Base-by-base conservation (phyloP, 768 basidiomycete species). In the Amanita pseudoporphyria region DNA sequence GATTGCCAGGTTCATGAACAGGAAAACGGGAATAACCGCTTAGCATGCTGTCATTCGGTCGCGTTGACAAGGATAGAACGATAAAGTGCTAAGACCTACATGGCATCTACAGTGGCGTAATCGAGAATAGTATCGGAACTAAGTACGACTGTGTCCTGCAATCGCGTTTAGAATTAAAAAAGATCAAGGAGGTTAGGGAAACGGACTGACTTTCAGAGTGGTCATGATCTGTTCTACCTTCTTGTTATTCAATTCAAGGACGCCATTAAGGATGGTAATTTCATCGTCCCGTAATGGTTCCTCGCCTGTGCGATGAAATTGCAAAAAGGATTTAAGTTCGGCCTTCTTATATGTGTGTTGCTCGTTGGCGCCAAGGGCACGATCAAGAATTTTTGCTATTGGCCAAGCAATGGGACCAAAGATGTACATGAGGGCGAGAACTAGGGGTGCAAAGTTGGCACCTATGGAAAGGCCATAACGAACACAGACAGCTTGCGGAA, bases 21-120 rank as follows among this genome's bases (percentile, higher is more conserved):
- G 94, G 94, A 59, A 98, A 88, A 16, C 94, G 82, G 1, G 92
- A 94, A 62, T 95, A 96, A 0, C 94, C 94, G 54, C 82, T 86
- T n/a, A 72, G 60, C 18, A 87, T 64, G 39, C 82, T 86, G 56
- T 38, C 33, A 21, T 21, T 7, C 9, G 1, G 6, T 6, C 24
- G 18, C 5, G 19, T 2, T 22, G 13, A 16, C 41, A 43, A 28
- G 6, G 5, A 21, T 28, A 28, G 14, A 6, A 14, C 24, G 40
- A 43, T 16, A 32, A 12, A n/a, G n/a, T 38, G 51, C 4, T 37
- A 18, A 32, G 6, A 56, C 63, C 10, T 57, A 86, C 87, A 90
- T 77, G 40, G 70, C 71, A 60, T 94, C 90, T 14, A 98, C 81
- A 1, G 78, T 78, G 1, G 75, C 69, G 56, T 90, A 82, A 62